Base-by-base conservation (phyloP, 1,139 yeast species). In the Yueomyces sp. region DNA sequence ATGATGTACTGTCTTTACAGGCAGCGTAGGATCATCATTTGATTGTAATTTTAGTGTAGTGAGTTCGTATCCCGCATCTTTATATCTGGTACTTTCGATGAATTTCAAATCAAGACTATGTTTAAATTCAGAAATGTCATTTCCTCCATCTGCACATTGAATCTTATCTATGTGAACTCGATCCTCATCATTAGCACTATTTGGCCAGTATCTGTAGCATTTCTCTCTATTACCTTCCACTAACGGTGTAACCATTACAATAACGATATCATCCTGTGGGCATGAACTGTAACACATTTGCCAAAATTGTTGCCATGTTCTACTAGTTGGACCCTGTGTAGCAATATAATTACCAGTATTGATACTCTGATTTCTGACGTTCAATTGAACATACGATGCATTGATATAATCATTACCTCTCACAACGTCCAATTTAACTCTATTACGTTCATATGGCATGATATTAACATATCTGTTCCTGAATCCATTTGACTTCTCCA, bases 181-280 rank as follows among this genome's bases (percentile, higher is more conserved):
- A 29, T 29, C 6, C 9, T 29, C 31, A 4, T 44, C 37, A 19
- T 45, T 41, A 1, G 44, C 42, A 5, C 44, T 48, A 5, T 46
- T 46, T 4, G 64, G 84, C 96, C 96, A 89, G 59, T 89, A 89
- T 44, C 70, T 69, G 48, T 63, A 70, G 57, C 96, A 87, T 60
- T 89, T 87, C 42, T 69, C 74, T 3, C 71, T 67, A 1, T 66
- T 65, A 28, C 68, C 64, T 56, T 86, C 95, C 12, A 61, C 61
- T 41, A 87, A 61, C 0, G 95, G 93, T 0, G 98, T 89, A 39
- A 91, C 77, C 97, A 89, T 91, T 9, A 85, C 80, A 7, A 91
- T 68, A 1, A 81, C 75, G 1, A 83, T 70, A 12, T 69, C 63
- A 12, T 65, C 62, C 36, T 66, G 65, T 3, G 66, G 65, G 29